A percentile compares a stretch with the other conserved stretches of the same genome.
Evolutionary conservation across 1,284 basidiomycete species (phyloP).

Genomic region (Ceratobasidium sp.): DNA sequence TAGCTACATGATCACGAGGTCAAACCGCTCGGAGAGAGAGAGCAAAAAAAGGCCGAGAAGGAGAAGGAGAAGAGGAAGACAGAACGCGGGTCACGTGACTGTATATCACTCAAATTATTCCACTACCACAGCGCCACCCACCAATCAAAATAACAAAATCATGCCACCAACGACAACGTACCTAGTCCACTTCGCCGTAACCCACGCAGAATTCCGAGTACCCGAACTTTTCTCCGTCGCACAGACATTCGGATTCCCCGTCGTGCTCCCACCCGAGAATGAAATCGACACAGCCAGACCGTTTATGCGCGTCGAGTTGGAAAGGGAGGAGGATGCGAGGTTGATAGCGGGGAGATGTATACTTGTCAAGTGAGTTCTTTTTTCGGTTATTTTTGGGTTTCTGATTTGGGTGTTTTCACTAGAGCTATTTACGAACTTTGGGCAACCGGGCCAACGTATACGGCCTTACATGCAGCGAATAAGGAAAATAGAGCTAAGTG

Average conservation of each 20-base stretch:
- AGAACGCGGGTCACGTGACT: too few species aligned
- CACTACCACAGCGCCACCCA: too few species aligned
- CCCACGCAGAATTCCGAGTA: constrained; percentile 83
- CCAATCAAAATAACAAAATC: too few species aligned
- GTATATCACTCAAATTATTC: too few species aligned
- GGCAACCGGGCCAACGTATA: constrained; percentile 76
- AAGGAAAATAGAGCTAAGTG: constrained; percentile 67
- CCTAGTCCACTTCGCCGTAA: constrained; percentile 83
- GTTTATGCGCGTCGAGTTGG: constrained; percentile 80
- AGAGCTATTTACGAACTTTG: constrained; percentile 88
- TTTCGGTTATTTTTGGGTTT: not conserved
- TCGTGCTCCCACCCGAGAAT: constrained; percentile 63
- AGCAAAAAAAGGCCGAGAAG: too few species aligned
- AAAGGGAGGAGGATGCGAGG: constrained; percentile 79
- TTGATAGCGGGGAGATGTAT: constrained; percentile 85
- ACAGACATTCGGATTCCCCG: constrained; percentile 73
- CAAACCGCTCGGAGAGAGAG: too few species aligned
- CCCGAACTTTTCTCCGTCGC: constrained; percentile 83
- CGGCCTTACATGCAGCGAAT: constrained; percentile 76
- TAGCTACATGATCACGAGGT: too few species aligned
- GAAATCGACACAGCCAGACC: constrained; percentile 71
- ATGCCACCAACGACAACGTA: constrained; percentile 64
- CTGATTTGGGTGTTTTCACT: not conserved
- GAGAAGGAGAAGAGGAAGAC: too few species aligned
- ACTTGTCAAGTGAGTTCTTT: constrained; percentile 77